Evolutionary conservation across 805 yeast species (phyloP).

Genomic region (Kodamaea laetipori): DNA sequence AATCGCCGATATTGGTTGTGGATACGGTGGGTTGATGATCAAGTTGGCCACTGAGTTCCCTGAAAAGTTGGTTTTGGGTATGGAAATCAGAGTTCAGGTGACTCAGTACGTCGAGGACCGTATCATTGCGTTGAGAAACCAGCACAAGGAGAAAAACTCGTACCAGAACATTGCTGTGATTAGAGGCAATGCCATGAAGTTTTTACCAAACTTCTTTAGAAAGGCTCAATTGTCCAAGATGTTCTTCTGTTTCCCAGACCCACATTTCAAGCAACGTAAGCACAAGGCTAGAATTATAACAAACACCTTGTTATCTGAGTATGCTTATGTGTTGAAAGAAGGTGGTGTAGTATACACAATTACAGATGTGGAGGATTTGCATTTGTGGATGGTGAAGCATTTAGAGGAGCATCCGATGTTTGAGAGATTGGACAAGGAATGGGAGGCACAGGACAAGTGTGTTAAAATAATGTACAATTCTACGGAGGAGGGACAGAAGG

Average conservation of each 20-base stretch:
- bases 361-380: slow-evolving; percentile 92
- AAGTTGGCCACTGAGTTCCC: slow-evolving; percentile 80
- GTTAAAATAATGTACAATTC: slow-evolving; percentile 84
- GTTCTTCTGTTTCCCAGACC: slow-evolving; percentile 99
- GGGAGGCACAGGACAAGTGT: slow-evolving; percentile 80
- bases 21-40: slow-evolving; percentile 89
- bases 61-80: slow-evolving; percentile 76
- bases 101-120: slow-evolving; percentile 96
- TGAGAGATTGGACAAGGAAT: slow-evolving; percentile 72
- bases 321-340: slow-evolving; percentile 84
- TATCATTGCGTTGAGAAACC: slow-evolving; percentile 80
- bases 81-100: slow-evolving; percentile 98
- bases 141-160: slow-evolving; percentile 40
- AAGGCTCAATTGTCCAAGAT: slow-evolving; percentile 83
- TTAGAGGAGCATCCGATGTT: slow-evolving; percentile 89
- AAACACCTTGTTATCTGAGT: slow-evolving; percentile 83
- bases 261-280: slow-evolving; percentile 95
- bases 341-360: slow-evolving; percentile 92
- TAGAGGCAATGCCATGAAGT: slow-evolving; percentile 97
- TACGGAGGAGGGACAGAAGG: slow-evolving; percentile 99
- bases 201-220: slow-evolving; percentile 87
- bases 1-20: slow-evolving; percentile 96
- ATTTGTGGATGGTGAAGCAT: slow-evolving; percentile 95
- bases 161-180: slow-evolving; percentile 88
- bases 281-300: slow-evolving; percentile 97